These are phyloP conservation scores for Viola pubescens DNA, from an alignment of 441 rosid species.

Conservation along the genomic window DNA sequence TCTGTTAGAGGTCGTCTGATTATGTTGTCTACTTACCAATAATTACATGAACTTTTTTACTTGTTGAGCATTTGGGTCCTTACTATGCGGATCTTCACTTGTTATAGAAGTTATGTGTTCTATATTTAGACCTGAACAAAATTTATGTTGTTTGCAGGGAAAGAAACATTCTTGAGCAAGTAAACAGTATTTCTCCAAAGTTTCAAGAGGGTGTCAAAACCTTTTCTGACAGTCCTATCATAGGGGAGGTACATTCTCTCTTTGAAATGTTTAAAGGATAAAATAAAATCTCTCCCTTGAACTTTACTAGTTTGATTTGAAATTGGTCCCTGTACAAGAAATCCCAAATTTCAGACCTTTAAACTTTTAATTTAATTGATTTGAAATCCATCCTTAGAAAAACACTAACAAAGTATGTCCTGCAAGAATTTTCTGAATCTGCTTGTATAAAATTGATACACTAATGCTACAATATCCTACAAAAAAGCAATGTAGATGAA, in stretches of 20 bases:
- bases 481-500: too few relatives aligned
- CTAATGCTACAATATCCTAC: too few relatives aligned
- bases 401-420: too few relatives aligned
- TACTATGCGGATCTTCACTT: not conserved
- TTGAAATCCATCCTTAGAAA: too few relatives aligned
- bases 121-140: not conserved
- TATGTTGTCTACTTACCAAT: not conserved
- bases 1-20: not conserved
- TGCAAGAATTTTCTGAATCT: too few relatives aligned
- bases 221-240: constrained; percentile 65
- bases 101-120: not conserved
- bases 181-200: constrained; percentile 44
- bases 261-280: constrained; percentile 1
- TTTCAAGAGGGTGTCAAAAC: constrained; percentile 91
- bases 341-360: too few relatives aligned
- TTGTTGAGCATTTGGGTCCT: not conserved
- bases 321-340: too few relatives aligned
- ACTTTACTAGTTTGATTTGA: too few relatives aligned
- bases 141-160: constrained; percentile 41
- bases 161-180: constrained; percentile 55
- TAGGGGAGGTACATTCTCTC: constrained; percentile 67
- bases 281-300: too few relatives aligned
- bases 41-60: not conserved
- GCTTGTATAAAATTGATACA: too few relatives aligned
- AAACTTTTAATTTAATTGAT: too few relatives aligned